These are phyloP conservation scores for Alnus glutinosa DNA, from an alignment of 306 rosid species.

Conservation along the genomic window DNA sequence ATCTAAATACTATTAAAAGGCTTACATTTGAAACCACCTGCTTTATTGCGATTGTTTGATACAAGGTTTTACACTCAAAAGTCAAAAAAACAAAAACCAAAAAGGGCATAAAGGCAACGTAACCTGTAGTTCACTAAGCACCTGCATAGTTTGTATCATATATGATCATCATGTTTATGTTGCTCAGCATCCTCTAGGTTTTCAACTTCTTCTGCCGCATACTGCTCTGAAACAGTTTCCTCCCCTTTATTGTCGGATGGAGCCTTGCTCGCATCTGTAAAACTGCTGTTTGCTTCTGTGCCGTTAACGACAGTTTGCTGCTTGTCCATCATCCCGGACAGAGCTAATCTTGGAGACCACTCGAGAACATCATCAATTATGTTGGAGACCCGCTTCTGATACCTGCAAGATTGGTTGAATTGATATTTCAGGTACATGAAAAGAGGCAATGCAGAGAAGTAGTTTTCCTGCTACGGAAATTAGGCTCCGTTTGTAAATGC, in stretches of 20 bases:
- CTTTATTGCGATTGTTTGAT: constrained; percentile 46
- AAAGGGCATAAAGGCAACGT: constrained; percentile 11
- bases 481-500: neutral
- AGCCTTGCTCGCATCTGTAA: constrained; percentile 41
- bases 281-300: constrained; percentile 47
- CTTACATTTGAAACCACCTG: constrained; percentile 25
- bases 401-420: constrained; percentile 52
- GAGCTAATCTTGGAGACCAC: constrained; percentile 93
- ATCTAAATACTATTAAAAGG: constrained; percentile 15
- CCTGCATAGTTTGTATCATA: constrained; percentile 33
- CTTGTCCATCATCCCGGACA: constrained; percentile 98
- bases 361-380: constrained; percentile 97
- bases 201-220: constrained; percentile 42
- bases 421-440: constrained; percentile 15
- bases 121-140: constrained; percentile 42
- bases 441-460: constrained; percentile 1
- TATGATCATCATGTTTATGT: constrained; percentile 49
- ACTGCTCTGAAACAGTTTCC: constrained; percentile 45
- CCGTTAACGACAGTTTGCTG: constrained; percentile 60
- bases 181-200: constrained; percentile 46
- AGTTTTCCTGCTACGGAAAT: neutral
- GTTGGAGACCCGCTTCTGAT: constrained; percentile 87
- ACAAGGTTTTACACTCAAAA: constrained; percentile 65
- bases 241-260: constrained; percentile 34
- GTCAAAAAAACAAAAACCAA: constrained; percentile 26